Base-by-base conservation (phyloP, 2,329 filamentous ascomycete genomes). In the Clonostachys rosea region DNA sequence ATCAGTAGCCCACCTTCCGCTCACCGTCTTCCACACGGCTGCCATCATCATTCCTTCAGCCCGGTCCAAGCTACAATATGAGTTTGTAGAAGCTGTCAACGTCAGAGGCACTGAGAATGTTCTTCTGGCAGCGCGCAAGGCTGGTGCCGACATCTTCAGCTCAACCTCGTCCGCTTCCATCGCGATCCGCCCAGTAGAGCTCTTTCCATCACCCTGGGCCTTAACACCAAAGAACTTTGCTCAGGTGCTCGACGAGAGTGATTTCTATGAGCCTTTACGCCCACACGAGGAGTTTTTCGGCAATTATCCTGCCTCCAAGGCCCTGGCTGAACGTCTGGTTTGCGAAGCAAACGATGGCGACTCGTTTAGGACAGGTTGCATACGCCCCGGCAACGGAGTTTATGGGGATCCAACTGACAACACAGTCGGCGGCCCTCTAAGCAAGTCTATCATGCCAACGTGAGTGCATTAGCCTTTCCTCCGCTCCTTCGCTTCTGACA, bases 21-120 rank as follows among this genome's bases (percentile, higher is more conserved):
- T 82, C 20, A 80, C 77, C 1, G 77, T 82, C 13, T 79, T 77
- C 54, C 78, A 82, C 61, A 80, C 73, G 1, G 78, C 77, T 3
- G 78, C 78, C 2, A 65, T 71, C 6, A 80, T 82, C 49, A 65
- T 75, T 11, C 69, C 75, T 1, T 68, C 65, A 14, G 77, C 81
- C 47, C 70, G 78, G 7, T 65, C 68, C 44, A 55, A 58, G 42
- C 59, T 66, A 34, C 63, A 74, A 34, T 76, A 80, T 51, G 58
- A 64, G 20, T 68, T 70, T 24, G 68, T 68, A 46, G 66, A 66
- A 43, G 59, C 64, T 16, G 74, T 80, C 46, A 83, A 82, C 50
- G 65, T 79, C 20, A 57, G 55, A 9, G 78, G 78, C 9, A 75
- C 76, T 3, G 59, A 60, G 16, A 73, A 79, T 52, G 67, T 79